Conservation (phyloP, 306 rosid genomes). For the Castanea sativa region DNA sequence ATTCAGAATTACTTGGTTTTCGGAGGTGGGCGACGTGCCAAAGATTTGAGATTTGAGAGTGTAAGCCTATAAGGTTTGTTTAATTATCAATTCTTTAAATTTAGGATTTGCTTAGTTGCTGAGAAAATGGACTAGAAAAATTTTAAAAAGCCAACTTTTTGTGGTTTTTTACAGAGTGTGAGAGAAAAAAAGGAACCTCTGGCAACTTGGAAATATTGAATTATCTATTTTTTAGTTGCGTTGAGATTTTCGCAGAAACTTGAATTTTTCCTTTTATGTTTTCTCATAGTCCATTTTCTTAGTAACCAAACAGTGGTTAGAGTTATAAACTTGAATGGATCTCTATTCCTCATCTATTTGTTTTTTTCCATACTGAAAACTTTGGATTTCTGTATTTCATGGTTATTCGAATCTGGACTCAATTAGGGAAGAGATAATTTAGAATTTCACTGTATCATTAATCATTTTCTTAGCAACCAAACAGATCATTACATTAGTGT, state of each 20-base stretch:
- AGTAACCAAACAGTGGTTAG: constrained; percentile 10
- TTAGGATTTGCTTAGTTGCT: constrained; percentile 22
- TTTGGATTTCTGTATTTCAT: constrained; percentile 8
- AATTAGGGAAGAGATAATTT: too few relatives aligned
- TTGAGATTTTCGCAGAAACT: constrained; percentile 15
- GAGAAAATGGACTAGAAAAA: constrained; percentile 14
- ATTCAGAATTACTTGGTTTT: constrained; percentile 10
- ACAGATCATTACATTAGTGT: too few relatives aligned
- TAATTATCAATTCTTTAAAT: constrained; percentile 12
- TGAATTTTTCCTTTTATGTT: background rate
- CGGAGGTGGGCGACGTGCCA: constrained; percentile 3
- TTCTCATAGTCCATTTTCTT: background rate
- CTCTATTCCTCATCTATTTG: background rate
- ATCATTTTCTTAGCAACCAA: too few relatives aligned
- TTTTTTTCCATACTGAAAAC: too few relatives aligned
- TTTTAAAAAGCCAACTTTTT: background rate
- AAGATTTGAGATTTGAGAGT: constrained; percentile 9
- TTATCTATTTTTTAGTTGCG: background rate
- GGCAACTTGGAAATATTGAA: background rate
- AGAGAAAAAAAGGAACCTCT: too few relatives aligned
- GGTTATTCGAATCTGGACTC: too few relatives aligned
- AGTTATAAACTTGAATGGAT: constrained; percentile 21
- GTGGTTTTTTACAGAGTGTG: too few relatives aligned
- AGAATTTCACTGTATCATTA: too few relatives aligned
- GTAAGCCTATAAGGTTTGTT: constrained; percentile 42